Evolutionary conservation across 495 filamentous ascomycete species (phyloP).

Genomic region (Durotheca rogersii): DNA sequence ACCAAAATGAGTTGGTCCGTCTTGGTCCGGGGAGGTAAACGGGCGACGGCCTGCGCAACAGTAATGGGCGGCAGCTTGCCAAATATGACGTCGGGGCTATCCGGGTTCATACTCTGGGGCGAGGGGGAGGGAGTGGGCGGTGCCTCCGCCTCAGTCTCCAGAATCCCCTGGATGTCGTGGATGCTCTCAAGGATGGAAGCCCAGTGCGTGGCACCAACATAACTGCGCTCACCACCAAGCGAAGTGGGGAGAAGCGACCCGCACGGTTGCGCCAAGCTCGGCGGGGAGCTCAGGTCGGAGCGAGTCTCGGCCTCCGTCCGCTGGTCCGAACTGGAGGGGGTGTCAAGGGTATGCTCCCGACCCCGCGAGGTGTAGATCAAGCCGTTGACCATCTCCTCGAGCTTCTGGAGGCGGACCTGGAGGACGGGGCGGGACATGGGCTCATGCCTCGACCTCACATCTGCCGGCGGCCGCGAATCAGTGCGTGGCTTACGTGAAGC

Average conservation of each 20-base stretch:
- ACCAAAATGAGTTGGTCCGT: constrained; percentile 45
- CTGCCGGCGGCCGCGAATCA: constrained; percentile 29
- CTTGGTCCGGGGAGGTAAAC: constrained; percentile 40
- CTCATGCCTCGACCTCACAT: constrained; percentile 28
- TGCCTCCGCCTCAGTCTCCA: constrained; percentile 35
- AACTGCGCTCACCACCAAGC: constrained; percentile 32
- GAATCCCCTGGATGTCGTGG: constrained; percentile 37
- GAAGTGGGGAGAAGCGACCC: constrained; percentile 27
- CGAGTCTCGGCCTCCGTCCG: constrained; percentile 24
- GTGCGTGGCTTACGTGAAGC: constrained; percentile 35
- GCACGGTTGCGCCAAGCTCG: constrained; percentile 21
- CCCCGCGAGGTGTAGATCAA: constrained; percentile 34
- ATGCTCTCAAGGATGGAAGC: constrained; percentile 50
- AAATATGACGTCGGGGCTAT: constrained; percentile 30
- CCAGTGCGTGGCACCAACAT: constrained; percentile 52
- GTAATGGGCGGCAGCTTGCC: constrained; percentile 32
- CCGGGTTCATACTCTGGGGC: constrained; percentile 15
- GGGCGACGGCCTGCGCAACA: constrained; percentile 39
- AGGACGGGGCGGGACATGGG: constrained; percentile 38
- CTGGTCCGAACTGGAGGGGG: constrained; percentile 26
- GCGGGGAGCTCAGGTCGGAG: constrained; percentile 25
- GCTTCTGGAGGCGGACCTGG: constrained; percentile 46
- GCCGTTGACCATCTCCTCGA: constrained; percentile 51
- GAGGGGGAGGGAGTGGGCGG: constrained; percentile 28
- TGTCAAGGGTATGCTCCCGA: constrained; percentile 23